A percentile compares a stretch with the other conserved stretches of the same genome.
phyloP scores from a whole-genome alignment of 306 rosid genomes.

The Vigna angularis region DNA sequence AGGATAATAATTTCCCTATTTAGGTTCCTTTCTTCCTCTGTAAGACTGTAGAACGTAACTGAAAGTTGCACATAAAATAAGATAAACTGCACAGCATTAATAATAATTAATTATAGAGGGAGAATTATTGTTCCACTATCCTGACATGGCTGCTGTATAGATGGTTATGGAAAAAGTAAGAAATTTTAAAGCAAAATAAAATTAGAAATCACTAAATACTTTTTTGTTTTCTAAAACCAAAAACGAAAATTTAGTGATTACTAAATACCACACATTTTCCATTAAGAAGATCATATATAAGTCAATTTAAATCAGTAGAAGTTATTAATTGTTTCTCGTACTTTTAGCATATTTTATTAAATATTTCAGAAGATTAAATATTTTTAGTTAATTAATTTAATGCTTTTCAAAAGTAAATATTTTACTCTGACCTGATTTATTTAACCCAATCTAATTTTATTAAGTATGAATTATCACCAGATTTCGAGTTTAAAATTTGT shows the following conservation, averaged over 20 bases:
- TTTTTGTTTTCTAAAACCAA: no score
- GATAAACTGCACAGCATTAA: neutral
- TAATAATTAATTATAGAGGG: neutral
- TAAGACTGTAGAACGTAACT: neutral
- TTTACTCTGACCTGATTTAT: neutral
- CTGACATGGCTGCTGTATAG: neutral
- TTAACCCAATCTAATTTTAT: no score
- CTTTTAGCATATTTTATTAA: no score
- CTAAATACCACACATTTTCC: no score
- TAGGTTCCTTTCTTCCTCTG: no score
- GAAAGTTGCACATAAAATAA: neutral
- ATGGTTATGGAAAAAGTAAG: neutral
- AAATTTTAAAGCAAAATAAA: no score
- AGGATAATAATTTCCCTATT: neutral
- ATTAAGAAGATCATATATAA: no score
- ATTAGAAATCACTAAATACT: no score
- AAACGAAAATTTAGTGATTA: no score
- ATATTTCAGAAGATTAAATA: neutral
- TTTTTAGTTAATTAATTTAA: neutral
- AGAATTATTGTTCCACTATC: neutral
- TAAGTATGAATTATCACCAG: no score
- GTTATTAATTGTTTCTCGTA: no score
- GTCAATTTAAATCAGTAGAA: neutral
- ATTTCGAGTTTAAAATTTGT: no score
- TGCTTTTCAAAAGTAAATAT: neutral